Base-by-base conservation (phyloP, 495 filamentous ascomycete genomes). In the Penicillium diatomitis region DNA sequence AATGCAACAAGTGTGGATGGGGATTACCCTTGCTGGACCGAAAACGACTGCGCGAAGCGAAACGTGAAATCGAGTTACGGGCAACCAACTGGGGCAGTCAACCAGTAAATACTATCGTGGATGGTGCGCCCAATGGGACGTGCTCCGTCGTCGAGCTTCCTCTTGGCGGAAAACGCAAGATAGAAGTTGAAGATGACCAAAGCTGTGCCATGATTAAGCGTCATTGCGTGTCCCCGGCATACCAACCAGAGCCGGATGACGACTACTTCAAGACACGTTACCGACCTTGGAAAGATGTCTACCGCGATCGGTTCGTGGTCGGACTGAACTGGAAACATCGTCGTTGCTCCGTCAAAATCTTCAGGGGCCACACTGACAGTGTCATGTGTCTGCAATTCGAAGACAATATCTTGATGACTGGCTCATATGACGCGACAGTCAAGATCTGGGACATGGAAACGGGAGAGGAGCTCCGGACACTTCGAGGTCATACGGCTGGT, bases 1-100 rank as follows among this genome's bases (percentile, higher is more conserved):
- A 96, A 63, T 99, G 92, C 68, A 90, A 83, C 42, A 96, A 96
- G 62, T 99, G 92, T 60, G 91, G 94, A 10, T 96, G 88, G 90
- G 92, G 92, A 3, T 64, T 99, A 41, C 92, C 92, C 39, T 71
- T 92, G 41, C 64, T 98, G 47, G 92, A 97, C 56, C 78, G 88
- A 49, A 95, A 94, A 64, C 78, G 86, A 60, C 68, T 99, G 37
- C 79, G 88, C 32, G 90, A 88, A 50, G 85, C 88, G 53, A 96
- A 92, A 63, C 78, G 88, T 43, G 85, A 92, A 54, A 87, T 91
- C 31, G 88, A 87, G 56, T 53, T 87, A 32, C 77, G 85, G 45
- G 86, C 83, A 4, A 78, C 76, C 4, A 71, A 58, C 4, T 73
- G 68, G 68, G 76, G 72, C 11, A 66, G 61, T 32, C 50, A 49